Conservation (phyloP, 2,329 filamentous ascomycete genomes). For the Fusarium dimerum region DNA sequence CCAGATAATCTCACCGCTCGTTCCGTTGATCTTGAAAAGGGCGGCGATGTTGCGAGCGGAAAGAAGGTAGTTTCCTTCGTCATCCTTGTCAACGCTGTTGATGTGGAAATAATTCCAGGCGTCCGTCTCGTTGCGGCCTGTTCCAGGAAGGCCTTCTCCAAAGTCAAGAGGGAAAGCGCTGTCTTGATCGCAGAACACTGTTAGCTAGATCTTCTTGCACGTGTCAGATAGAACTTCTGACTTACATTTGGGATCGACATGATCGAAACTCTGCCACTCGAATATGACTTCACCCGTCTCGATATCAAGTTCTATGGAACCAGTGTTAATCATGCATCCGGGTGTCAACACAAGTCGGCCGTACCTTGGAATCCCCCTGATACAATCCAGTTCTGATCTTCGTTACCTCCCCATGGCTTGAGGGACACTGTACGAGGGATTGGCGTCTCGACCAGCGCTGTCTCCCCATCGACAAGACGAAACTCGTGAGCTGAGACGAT, state of each 20-base stretch:
- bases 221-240: neutral
- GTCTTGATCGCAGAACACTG: neutral
- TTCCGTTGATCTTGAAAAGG: conserved; percentile 35
- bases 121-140: conserved; percentile 7
- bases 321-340: conserved; percentile 1
- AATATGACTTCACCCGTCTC: conserved; percentile 17
- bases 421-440: conserved; percentile 48
- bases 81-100: conserved; percentile 42
- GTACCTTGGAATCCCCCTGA: conserved; percentile 25
- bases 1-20: conserved; percentile 53
- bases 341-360: neutral
- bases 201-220: neutral
- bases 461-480: conserved; percentile 51
- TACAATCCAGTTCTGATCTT: conserved; percentile 53
- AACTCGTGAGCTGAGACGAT: conserved; percentile 57
- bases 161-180: neutral
- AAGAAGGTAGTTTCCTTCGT: conserved; percentile 31
- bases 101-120: conserved; percentile 32
- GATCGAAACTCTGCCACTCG: conserved; percentile 8
- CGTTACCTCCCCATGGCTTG: conserved; percentile 43
- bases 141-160: neutral
- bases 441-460: conserved; percentile 54
- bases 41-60: conserved; percentile 25
- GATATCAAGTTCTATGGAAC: conserved; percentile 16
- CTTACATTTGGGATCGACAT: neutral